These are phyloP conservation scores for Beauveria asiatica DNA, from an alignment of 2,329 filamentous ascomycete species.

Conservation along the genomic window DNA sequence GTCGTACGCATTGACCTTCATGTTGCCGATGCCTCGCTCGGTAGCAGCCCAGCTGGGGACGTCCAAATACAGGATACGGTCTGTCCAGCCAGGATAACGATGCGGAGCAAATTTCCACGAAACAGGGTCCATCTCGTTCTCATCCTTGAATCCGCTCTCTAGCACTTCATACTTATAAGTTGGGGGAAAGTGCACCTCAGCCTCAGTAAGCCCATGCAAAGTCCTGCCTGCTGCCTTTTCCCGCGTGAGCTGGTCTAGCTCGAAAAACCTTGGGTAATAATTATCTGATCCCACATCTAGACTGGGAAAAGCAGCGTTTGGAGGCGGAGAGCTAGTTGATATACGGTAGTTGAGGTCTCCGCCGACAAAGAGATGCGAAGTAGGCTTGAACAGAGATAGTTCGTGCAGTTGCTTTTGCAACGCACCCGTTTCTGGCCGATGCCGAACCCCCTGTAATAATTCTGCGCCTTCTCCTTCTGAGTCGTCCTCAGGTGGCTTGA, in stretches of 20 bases:
- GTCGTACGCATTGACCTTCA: constrained; percentile 58
- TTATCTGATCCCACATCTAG: constrained; percentile 43
- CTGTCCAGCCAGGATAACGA: constrained; percentile 89
- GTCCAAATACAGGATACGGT: constrained; percentile 74
- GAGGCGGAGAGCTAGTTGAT: constrained; percentile 53
- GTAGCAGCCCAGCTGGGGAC: constrained; percentile 41
- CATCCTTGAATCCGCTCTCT: constrained; percentile 21
- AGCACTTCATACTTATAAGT: constrained; percentile 78
- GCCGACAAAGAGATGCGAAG: constrained; percentile 72
- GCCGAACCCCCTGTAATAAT: constrained; percentile 16
- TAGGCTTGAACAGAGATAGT: constrained; percentile 64
- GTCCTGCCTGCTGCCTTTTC: constrained; percentile 63
- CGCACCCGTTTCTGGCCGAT: not conserved
- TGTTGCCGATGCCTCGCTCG: constrained; percentile 19
- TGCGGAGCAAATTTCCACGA: constrained; percentile 70
- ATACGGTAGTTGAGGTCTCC: constrained; percentile 97
- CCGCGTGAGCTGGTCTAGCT: constrained; percentile 67
- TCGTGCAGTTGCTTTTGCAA: constrained; percentile 42
- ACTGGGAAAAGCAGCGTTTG: constrained; percentile 55
- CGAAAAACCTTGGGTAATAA: constrained; percentile 60
- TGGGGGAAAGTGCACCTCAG: constrained; percentile 69
- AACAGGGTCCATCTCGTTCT: constrained; percentile 28
- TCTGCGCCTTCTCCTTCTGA: constrained; percentile 8
- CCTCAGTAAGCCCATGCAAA: constrained; percentile 71
- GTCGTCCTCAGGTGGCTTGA: constrained; percentile 8